Base-by-base conservation (phyloP, 2,329 filamentous ascomycete genomes). In the Cadophora sp. region DNA sequence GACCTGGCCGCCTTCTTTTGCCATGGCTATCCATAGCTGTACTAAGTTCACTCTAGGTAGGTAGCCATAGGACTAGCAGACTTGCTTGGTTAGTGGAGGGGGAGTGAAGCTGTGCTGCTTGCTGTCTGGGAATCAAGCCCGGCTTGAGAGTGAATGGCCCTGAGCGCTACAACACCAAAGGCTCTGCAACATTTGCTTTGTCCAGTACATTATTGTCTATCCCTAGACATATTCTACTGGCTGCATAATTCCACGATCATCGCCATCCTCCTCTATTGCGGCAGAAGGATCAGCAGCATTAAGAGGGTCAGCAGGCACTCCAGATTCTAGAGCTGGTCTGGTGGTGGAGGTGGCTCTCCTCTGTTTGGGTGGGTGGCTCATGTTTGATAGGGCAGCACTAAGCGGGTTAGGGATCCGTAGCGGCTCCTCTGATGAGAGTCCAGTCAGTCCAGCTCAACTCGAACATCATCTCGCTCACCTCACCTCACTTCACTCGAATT, bases 231-330 rank as follows among this genome's bases (percentile, higher is more conserved):
- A 56, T 56, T 9, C 18, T 56, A 30, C 53, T 56, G n/a, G 33
- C 53, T 56, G 33, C n/a, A 22, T 56, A 59, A 59, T 27, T 18
- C 48, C 13, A 24, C 13, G 6, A 4, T 16, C 9, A 55, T 55
- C 30, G 53, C n/a, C 24, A 59, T 59, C 56, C 48, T 33, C 56
- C 48, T 30, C 30, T 18, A 48, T 66, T 45, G 13, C 41, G 27
- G 47, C 56, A 41, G 24, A 16, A 33, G 51, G 48, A 67, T 59
- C 47, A 65, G 63, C 56, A 66, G n/a, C 22, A 62, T 48, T 51
- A 53, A 50, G 53, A 45, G 24, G 66, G 68, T 70, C 68, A 68
- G 63, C 68, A 70, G 68, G 66, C 63, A 65, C 39, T 65, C 66
- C 62, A 62, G 45, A 59, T 59, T 59, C 45, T 50, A 48, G 59